Base-by-base conservation (phyloP, 2,329 filamentous ascomycete species). In the Exophiala calicioides region DNA sequence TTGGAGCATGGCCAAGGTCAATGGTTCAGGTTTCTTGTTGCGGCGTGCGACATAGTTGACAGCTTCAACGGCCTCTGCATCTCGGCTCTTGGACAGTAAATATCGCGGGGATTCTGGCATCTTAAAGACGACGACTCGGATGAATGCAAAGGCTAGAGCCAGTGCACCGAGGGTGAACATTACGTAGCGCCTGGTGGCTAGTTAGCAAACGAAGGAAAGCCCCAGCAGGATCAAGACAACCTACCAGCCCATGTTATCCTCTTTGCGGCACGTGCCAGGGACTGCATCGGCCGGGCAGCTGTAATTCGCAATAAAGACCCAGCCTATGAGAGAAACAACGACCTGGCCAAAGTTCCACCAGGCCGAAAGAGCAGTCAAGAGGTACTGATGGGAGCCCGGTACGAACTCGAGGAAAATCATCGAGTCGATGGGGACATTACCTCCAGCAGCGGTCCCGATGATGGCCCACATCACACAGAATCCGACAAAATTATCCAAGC, bases 31-130 rank as follows among this genome's bases (percentile, higher is more conserved):
- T 71, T 68, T 10, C 36, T 42, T 37, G 55, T 91, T 91, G 60
- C 82, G 79, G 62, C 79, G 77, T 1, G 89, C 88, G 48, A 94
- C 83, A 5, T 83, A 86, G 54, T 90, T 86, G 6, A 94, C 80
- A 1, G 89, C 86, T 3, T 82, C 84, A 1, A 94, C 86, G 1
- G 88, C 88, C 60, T 93, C 88, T 10, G 79, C 71, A 64, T 94
- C 85, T 5, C 86, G 80, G 26, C 87, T 86, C n/a, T 80, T 77
- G 15, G 83, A 85, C 7, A 94, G 78, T 18, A 94, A 73, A 61
- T 83, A 94, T 64, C 93, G 93, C 34, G 89, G 89, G 4, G 88
- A 93, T 63, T 95, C 89, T 62, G 86, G 88, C 9, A 94, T 77
- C 50, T 85, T 80, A 68, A 94, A 94, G 50, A 90, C 62, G 73